These are phyloP conservation scores for Mycena metata DNA, from an alignment of 768 basidiomycete species.

Conservation along the genomic window DNA sequence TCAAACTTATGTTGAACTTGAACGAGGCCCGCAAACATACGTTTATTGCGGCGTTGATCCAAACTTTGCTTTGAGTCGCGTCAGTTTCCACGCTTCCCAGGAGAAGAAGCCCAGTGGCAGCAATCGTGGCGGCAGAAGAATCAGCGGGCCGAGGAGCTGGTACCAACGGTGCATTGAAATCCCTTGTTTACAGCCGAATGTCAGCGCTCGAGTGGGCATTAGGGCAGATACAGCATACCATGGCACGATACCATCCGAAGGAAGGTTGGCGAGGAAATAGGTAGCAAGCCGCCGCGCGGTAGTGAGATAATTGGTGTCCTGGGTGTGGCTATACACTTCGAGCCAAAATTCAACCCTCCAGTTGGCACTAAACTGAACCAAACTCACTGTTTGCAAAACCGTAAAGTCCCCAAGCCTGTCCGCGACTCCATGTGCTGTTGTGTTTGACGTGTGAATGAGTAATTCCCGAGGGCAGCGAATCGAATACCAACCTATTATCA, in stretches of 20 bases:
- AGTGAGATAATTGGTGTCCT: conserved; percentile 63
- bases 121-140: conserved; percentile 78
- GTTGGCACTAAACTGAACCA: background rate
- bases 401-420: conserved; percentile 74
- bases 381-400: conserved; percentile 77
- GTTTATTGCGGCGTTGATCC: conserved; percentile 58
- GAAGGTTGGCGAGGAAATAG: conserved; percentile 73
- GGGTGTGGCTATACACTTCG: conserved; percentile 73
- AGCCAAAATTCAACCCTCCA: background rate
- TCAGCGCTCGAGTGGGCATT: conserved; percentile 18
- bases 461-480: background rate
- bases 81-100: conserved; percentile 62
- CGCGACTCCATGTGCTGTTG: conserved; percentile 81
- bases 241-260: conserved; percentile 73
- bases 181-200: conserved; percentile 57
- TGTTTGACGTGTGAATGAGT: background rate
- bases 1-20: conserved; percentile 6
- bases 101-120: conserved; percentile 69
- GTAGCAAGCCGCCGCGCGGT: conserved; percentile 70
- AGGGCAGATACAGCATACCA: conserved; percentile 57
- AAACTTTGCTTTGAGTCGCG: conserved; percentile 50
- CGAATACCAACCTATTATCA: conserved; percentile 54
- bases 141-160: conserved; percentile 72
- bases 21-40: background rate
- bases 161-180: conserved; percentile 75